Conservation (phyloP, 768 basidiomycete genomes). For the Vararia minispora region DNA sequence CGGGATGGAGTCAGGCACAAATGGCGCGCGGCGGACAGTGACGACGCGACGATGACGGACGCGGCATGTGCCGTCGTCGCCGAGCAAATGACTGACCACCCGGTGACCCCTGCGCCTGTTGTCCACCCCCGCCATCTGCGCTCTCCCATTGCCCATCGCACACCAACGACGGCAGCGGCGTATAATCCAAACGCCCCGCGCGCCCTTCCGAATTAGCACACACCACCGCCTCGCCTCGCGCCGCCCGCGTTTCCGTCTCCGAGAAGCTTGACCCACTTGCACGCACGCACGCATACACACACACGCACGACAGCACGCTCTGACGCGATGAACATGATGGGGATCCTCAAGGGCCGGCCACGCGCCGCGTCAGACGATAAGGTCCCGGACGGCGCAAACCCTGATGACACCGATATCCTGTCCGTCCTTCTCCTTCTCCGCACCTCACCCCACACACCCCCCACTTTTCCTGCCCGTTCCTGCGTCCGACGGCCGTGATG, state of each 20-base stretch:
- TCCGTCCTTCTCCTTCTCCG: constrained; percentile 32
- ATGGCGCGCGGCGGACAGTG: too few species aligned
- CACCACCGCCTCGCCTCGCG: too few species aligned
- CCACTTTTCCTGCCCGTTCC: constrained; percentile 1
- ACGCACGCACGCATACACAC: not conserved
- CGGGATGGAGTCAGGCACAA: too few species aligned
- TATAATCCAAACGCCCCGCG: constrained; percentile 9
- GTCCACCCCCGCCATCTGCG: too few species aligned
- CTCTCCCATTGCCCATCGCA: too few species aligned
- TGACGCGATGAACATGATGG: constrained; percentile 62
- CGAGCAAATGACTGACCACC: too few species aligned
- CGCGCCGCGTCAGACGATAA: constrained; percentile 57
- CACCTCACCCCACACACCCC: constrained; percentile 15
- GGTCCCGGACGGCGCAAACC: constrained; percentile 71
- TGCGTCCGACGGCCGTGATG: constrained; percentile 24
- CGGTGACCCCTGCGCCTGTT: too few species aligned
- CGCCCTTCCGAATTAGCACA: not conserved
- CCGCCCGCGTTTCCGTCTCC: too few species aligned
- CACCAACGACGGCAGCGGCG: too few species aligned
- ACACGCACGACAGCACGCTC: not conserved
- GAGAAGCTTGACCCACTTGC: too few species aligned
- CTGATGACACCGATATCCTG: constrained; percentile 86
- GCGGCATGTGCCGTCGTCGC: too few species aligned
- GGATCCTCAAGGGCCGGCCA: constrained; percentile 64
- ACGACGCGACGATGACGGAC: too few species aligned